A percentile compares a stretch with the other conserved stretches of the same genome.
Evolutionary conservation across 1,139 yeast species (phyloP).

Genomic region (Debaryomyces subglobosus): DNA sequence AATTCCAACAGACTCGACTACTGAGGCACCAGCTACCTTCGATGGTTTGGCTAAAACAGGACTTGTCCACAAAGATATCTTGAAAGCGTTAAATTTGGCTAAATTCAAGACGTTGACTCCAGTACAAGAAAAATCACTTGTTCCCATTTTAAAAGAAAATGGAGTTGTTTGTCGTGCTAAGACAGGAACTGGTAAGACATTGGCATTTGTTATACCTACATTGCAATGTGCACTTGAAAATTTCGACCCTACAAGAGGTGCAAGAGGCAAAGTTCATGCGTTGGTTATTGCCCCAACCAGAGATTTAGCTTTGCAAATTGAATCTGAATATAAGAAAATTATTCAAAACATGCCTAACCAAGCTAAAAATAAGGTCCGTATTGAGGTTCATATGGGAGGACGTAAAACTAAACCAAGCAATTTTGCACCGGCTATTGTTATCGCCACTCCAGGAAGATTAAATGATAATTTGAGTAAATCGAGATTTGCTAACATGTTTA

Average conservation of each 20-base stretch:
- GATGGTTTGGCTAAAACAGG: conserved; percentile 17
- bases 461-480: conserved; percentile 57
- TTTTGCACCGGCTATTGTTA: conserved; percentile 53
- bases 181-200: conserved; percentile 95
- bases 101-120: conserved; percentile 63
- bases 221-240: conserved; percentile 52
- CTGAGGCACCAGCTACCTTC: conserved; percentile 10
- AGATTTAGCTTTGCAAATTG: conserved; percentile 86
- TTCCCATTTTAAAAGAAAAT: conserved; percentile 60
- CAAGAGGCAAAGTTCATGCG: conserved; percentile 49
- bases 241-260: conserved; percentile 31
- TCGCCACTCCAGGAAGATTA: conserved; percentile 92
- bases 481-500: conserved; percentile 51
- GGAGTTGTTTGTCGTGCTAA: conserved; percentile 88
- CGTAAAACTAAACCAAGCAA: conserved; percentile 25
- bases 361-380: conserved; percentile 16
- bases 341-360: conserved; percentile 20
- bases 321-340: conserved; percentile 61
- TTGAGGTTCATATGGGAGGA: conserved; percentile 46
- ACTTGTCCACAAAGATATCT: conserved; percentile 18
- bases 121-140: conserved; percentile 75
- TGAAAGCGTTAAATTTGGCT: conserved; percentile 40
- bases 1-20: neutral
- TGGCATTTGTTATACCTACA: conserved; percentile 83
- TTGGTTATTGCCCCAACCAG: conserved; percentile 88